Evolutionary conservation across 1,284 basidiomycete species (phyloP), one percentile per base, ranked within the genome.

Genomic region (Gymnopus androsaceus): DNA sequence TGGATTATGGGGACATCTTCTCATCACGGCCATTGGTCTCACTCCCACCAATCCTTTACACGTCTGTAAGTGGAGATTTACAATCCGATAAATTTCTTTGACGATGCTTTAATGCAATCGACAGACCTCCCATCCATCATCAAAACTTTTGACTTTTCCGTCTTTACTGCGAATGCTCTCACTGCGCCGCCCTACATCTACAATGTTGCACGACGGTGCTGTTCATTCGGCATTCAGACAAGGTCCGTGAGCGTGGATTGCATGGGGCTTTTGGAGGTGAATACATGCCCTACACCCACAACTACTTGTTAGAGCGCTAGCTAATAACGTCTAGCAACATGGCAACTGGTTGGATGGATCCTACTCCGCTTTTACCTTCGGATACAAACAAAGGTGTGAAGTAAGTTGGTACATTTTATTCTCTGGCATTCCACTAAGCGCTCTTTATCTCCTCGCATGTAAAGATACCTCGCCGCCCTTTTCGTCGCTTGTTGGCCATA

Each of bases 151-250:
- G 53, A 72, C 49, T 75, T 75, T 62, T 68, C 68, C 57, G 68
- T 74, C 9, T 73, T 70, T 37, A 65, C 68, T 19, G 69, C 73
- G 1, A 75, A 75, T 51, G 73, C 73, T 1, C 61, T 75, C 14
- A 75, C 73, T 0, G 73, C 73, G 1, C 73, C 73, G 12, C 73
- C 73, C 6, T 73, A 75, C 47, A 56, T 75, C 36, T 75, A 3
- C 69, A 72, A 64, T 72, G 68, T 34, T 67, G 72, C 28, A 62
- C 66, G 4, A 71, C 68, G 59, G 64, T 75, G 31, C 41, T 66
- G 19, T 59, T 71, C 28, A 70, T 72, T 19, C 64, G 67, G 54
- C 71, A 74, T 54, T 72, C 72, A 2, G 73, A 73, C 57, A 67
- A 63, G 40, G 65, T 67, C 1, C 59, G 68, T 4, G 73, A 75